Conservation (phyloP, 1,284 basidiomycete genomes). For the Pseudozyma pruni region DNA sequence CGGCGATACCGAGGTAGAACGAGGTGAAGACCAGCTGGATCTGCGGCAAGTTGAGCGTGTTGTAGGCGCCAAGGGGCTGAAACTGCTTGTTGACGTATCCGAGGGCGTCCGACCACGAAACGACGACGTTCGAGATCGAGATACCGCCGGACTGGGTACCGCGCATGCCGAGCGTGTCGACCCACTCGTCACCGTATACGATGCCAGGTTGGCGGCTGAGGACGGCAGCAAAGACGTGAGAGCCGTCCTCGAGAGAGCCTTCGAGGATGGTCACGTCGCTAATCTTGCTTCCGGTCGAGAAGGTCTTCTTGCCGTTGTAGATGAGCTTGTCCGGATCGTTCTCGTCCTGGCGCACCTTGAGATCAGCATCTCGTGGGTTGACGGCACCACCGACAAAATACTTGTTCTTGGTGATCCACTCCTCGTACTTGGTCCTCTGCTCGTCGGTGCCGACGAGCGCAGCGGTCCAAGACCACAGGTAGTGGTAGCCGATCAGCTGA, state of each 20-base stretch:
- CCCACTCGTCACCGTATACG: slow-evolving; percentile 67
- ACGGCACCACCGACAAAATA: slow-evolving; percentile 67
- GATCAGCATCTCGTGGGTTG: slow-evolving; percentile 67
- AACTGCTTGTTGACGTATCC: slow-evolving; percentile 57
- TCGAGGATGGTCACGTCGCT: slow-evolving; percentile 67
- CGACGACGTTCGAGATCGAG: slow-evolving; percentile 58
- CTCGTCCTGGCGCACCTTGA: slow-evolving; percentile 56
- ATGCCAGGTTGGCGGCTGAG: slow-evolving; percentile 62
- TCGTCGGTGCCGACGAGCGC: slow-evolving; percentile 62
- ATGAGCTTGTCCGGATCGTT: slow-evolving; percentile 53
- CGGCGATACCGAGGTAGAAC: slow-evolving; percentile 68
- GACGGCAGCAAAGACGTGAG: slow-evolving; percentile 65
- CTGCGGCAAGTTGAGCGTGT: slow-evolving; percentile 65
- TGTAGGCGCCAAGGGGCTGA: slow-evolving; percentile 62
- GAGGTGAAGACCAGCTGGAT: slow-evolving; percentile 67
- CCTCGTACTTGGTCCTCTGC: slow-evolving; percentile 46
- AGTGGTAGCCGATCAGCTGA: slow-evolving; percentile 58
- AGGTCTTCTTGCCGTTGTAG: slow-evolving; percentile 67
- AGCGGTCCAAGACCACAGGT: slow-evolving; percentile 62
- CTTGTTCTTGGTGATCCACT: slow-evolving; percentile 55
- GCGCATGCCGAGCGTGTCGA: slow-evolving; percentile 68
- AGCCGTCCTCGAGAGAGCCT: slow-evolving; percentile 53
- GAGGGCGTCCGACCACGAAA: slow-evolving; percentile 60
- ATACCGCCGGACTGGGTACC: slow-evolving; percentile 64
- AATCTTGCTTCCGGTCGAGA: slow-evolving; percentile 67